Percentiles rank a stretch among this genome's conserved stretches.
phyloP scores from a whole-genome alignment of 2,329 filamentous ascomycete species.

The Drechslerella coelobrocha region DNA sequence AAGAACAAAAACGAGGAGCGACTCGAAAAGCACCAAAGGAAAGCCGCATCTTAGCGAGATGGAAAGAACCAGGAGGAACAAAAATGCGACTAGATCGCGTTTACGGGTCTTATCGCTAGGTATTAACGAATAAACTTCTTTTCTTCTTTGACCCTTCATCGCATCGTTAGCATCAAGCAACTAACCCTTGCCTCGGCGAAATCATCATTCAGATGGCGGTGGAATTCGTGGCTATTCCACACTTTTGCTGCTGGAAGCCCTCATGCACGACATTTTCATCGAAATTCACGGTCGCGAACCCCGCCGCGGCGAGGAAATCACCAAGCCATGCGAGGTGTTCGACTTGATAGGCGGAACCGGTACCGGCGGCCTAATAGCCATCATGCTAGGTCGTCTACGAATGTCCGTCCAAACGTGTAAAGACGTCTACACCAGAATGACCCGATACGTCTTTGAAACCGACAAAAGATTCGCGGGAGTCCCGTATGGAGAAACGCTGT shows the following conservation, averaged over 20 bases:
- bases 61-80: slow-evolving; percentile 32
- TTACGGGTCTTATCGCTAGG: slow-evolving; percentile 40
- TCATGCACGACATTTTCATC: slow-evolving; percentile 97
- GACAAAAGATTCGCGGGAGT: slow-evolving; percentile 98
- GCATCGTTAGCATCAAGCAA: neutral
- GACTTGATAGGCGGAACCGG: slow-evolving; percentile 95
- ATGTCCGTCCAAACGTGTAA: slow-evolving; percentile 97
- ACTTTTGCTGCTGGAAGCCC: slow-evolving; percentile 94
- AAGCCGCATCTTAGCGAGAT: slow-evolving; percentile 39
- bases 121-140: slow-evolving; percentile 1
- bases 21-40: slow-evolving; percentile 26
- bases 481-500: slow-evolving; percentile 83
- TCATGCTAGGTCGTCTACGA: slow-evolving; percentile 90
- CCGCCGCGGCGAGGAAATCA: slow-evolving; percentile 80
- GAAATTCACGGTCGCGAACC: slow-evolving; percentile 82
- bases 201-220: slow-evolving; percentile 76
- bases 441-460: slow-evolving; percentile 91
- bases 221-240: slow-evolving; percentile 97
- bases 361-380: slow-evolving; percentile 93
- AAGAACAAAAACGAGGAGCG: slow-evolving; percentile 13
- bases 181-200: neutral
- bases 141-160: neutral
- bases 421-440: slow-evolving; percentile 94
- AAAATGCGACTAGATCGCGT: slow-evolving; percentile 31
- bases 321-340: slow-evolving; percentile 97